These are phyloP conservation scores for Candida pseudoviswanathii DNA, from an alignment of 1,139 yeast species.

Conservation along the genomic window DNA sequence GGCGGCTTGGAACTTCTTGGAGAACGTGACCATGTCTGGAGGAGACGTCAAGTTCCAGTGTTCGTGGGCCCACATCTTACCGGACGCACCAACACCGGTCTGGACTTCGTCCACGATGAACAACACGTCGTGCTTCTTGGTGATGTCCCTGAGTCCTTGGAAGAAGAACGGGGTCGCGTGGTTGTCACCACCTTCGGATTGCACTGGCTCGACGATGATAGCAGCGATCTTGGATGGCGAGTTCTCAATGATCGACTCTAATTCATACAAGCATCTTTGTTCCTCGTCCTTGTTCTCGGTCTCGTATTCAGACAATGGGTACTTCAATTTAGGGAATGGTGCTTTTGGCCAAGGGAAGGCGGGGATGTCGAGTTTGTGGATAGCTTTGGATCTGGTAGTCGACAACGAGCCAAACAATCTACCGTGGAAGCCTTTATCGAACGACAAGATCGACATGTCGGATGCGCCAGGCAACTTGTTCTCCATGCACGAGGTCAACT, in stretches of 20 bases:
- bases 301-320: slow-evolving; percentile 59
- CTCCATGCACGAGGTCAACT: slow-evolving; percentile 62
- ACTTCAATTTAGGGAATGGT: slow-evolving; percentile 66
- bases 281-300: slow-evolving; percentile 62
- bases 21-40: slow-evolving; percentile 74
- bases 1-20: slow-evolving; percentile 79
- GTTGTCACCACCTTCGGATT: slow-evolving; percentile 78
- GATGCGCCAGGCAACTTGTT: slow-evolving; percentile 71
- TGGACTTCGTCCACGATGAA: slow-evolving; percentile 75
- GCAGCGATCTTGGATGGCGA: slow-evolving; percentile 62
- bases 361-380: slow-evolving; percentile 75
- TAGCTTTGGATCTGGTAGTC: slow-evolving; percentile 72
- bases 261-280: slow-evolving; percentile 55
- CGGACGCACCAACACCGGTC: slow-evolving; percentile 76
- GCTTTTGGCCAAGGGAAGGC: slow-evolving; percentile 80
- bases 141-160: slow-evolving; percentile 66
- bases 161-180: slow-evolving; percentile 63
- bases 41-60: slow-evolving; percentile 65
- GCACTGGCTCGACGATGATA: slow-evolving; percentile 70
- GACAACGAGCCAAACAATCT: slow-evolving; percentile 74
- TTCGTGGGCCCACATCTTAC: slow-evolving; percentile 74
- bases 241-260: slow-evolving; percentile 53
- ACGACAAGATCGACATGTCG: slow-evolving; percentile 65
- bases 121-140: slow-evolving; percentile 58
- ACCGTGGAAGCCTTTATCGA: slow-evolving; percentile 75